These are phyloP conservation scores for Geotrichum cucujoidarum DNA, from an alignment of 1,139 yeast genomes.

Conservation along the genomic window DNA sequence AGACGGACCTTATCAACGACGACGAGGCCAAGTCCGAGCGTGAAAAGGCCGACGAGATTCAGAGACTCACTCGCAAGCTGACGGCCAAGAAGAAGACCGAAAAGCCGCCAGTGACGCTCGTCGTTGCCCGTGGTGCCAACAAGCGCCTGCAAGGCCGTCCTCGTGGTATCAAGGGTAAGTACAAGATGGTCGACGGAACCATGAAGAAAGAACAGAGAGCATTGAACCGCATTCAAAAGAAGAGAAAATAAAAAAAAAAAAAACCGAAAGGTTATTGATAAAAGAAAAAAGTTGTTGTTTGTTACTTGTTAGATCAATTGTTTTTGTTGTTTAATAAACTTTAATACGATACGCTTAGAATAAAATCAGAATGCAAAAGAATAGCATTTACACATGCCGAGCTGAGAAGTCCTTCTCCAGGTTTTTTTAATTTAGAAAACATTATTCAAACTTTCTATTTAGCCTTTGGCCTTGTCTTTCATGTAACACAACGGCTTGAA, in stretches of 20 bases:
- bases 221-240: slow-evolving; percentile 81
- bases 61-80: slow-evolving; percentile 75
- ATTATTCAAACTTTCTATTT: no score
- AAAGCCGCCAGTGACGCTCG: slow-evolving; percentile 81
- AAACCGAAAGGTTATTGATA: no score
- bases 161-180: slow-evolving; percentile 92
- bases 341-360: no score
- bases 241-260: slow-evolving; percentile 48
- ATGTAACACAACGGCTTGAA: no score
- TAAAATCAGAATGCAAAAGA: no score
- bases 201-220: slow-evolving; percentile 97
- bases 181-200: slow-evolving; percentile 98
- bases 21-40: slow-evolving; percentile 82
- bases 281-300: no score
- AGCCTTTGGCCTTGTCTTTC: no score
- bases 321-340: no score
- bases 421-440: no score
- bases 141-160: slow-evolving; percentile 93
- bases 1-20: slow-evolving; percentile 86
- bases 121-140: slow-evolving; percentile 83
- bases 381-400: no score
- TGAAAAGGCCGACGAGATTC: slow-evolving; percentile 91
- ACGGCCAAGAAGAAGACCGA: slow-evolving; percentile 64
- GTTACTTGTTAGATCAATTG: no score
- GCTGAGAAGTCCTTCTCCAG: no score